Conservation (phyloP, 495 filamentous ascomycete genomes). For the Hypoxylon perforatum region DNA sequence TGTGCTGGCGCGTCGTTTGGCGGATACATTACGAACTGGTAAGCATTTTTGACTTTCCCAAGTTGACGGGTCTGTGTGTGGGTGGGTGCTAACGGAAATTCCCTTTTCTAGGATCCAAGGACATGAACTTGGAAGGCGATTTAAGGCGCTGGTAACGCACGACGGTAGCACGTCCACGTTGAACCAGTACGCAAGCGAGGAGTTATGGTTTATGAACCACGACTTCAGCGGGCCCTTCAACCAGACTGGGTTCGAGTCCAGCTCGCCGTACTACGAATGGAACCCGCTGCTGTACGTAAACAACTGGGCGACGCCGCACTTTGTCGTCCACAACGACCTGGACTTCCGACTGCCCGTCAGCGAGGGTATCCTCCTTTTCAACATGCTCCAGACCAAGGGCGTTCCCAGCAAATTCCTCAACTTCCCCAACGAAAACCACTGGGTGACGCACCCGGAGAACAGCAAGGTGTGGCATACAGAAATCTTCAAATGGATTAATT, state of each 20-base stretch:
- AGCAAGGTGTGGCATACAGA: slow-evolving; percentile 77
- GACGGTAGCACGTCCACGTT: slow-evolving; percentile 76
- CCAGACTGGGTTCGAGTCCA: slow-evolving; percentile 67
- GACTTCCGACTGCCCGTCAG: slow-evolving; percentile 77
- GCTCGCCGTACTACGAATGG: slow-evolving; percentile 74
- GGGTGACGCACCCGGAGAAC: slow-evolving; percentile 82
- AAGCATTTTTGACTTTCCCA: slow-evolving; percentile 43
- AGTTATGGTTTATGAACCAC: slow-evolving; percentile 71
- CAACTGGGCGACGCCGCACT: slow-evolving; percentile 77
- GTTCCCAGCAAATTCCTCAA: slow-evolving; percentile 68
- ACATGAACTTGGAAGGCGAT: slow-evolving; percentile 66
- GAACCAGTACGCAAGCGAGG: slow-evolving; percentile 71
- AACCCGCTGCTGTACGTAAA: slow-evolving; percentile 69
- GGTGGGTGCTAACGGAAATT: slow-evolving; percentile 26
- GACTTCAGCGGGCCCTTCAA: slow-evolving; percentile 56
- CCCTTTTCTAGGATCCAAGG: slow-evolving; percentile 65
- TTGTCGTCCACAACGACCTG: slow-evolving; percentile 77
- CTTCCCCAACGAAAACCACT: slow-evolving; percentile 71
- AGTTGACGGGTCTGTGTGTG: not conserved
- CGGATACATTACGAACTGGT: slow-evolving; percentile 67
- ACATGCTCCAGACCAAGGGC: slow-evolving; percentile 74
- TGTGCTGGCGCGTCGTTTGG: slow-evolving; percentile 77
- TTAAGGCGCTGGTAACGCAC: slow-evolving; percentile 81
- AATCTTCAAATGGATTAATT: slow-evolving; percentile 81
- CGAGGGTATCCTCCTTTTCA: slow-evolving; percentile 79